phyloP scores from a whole-genome alignment of 148 eudicot species.

The Rhododendron mucronatum region DNA sequence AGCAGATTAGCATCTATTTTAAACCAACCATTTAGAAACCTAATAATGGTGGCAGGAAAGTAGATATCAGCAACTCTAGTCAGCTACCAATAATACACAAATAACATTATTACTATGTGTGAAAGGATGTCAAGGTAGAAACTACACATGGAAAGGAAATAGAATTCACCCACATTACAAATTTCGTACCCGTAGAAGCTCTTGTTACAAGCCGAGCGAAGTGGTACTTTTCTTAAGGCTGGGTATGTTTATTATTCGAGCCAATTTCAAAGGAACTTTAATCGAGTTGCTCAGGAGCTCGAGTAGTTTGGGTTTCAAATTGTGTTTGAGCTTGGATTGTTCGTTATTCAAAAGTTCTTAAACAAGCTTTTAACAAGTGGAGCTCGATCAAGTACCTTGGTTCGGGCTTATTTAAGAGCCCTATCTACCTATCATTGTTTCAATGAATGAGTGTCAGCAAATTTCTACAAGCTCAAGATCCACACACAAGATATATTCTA shows the following conservation, averaged over 20 bases:
- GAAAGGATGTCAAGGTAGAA: background rate
- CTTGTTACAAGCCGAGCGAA: too few relatives aligned
- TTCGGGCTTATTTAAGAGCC: background rate
- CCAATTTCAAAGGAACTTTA: background rate
- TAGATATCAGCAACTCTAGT: slow-evolving; percentile 6
- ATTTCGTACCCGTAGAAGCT: background rate
- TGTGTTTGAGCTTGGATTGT: background rate
- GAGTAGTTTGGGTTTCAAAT: background rate
- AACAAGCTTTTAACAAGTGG: background rate
- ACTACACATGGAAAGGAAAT: background rate
- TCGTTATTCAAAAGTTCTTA: background rate
- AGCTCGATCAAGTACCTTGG: background rate
- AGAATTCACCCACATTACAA: background rate
- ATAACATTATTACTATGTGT: background rate
- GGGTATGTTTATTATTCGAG: background rate
- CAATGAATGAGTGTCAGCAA: background rate
- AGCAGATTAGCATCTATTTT: background rate
- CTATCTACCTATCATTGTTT: background rate
- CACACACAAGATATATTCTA: background rate
- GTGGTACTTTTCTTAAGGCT: too few relatives aligned
- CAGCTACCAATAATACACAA: background rate
- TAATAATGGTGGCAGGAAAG: background rate
- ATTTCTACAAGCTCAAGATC: background rate
- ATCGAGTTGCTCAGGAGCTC: background rate
- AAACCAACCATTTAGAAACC: background rate